Evolutionary conservation across 805 yeast genomes (phyloP).

Genomic region (Saccharomycopsis sp.): DNA sequence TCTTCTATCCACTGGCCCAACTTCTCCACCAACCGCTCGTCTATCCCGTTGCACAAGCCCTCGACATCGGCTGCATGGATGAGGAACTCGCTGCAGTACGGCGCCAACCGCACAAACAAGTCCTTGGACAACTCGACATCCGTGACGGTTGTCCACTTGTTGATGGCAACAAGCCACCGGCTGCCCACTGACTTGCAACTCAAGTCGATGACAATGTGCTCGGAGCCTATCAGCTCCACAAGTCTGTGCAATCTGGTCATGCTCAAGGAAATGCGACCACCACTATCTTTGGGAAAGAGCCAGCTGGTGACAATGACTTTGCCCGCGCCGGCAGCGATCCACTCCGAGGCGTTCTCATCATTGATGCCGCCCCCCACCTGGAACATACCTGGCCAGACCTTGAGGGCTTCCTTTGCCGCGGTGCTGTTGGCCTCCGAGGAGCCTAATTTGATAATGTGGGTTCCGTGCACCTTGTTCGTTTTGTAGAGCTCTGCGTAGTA

Average conservation of each 20-base stretch:
- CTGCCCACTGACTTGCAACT: conserved; percentile 54
- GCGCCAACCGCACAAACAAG: conserved; percentile 44
- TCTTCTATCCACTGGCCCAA: conserved; percentile 65
- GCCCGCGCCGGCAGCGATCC: conserved; percentile 75
- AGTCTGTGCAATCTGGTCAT: conserved; percentile 39
- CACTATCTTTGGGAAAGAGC: conserved; percentile 60
- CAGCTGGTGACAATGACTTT: conserved; percentile 91
- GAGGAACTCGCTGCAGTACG: conserved; percentile 76
- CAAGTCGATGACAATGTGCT: conserved; percentile 73
- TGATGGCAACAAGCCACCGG: conserved; percentile 95
- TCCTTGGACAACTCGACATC: conserved; percentile 44
- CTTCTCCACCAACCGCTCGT: conserved; percentile 59
- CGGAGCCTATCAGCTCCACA: conserved; percentile 40
- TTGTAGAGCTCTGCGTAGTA: conserved; percentile 68
- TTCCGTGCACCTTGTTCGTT: conserved; percentile 50
- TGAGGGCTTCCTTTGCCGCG: conserved; percentile 72
- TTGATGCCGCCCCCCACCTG: conserved; percentile 95
- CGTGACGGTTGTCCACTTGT: conserved; percentile 93
- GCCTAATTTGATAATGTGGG: conserved; percentile 92
- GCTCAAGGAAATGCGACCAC: conserved; percentile 40
- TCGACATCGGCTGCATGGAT: conserved; percentile 99
- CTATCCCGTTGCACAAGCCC: conserved; percentile 91
- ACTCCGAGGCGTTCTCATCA: conserved; percentile 56
- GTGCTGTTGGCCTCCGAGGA: conserved; percentile 62
- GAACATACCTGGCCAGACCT: conserved; percentile 60